phyloP scores from a whole-genome alignment of 495 filamentous ascomycete species.

The Mycothermus thermophilus region DNA sequence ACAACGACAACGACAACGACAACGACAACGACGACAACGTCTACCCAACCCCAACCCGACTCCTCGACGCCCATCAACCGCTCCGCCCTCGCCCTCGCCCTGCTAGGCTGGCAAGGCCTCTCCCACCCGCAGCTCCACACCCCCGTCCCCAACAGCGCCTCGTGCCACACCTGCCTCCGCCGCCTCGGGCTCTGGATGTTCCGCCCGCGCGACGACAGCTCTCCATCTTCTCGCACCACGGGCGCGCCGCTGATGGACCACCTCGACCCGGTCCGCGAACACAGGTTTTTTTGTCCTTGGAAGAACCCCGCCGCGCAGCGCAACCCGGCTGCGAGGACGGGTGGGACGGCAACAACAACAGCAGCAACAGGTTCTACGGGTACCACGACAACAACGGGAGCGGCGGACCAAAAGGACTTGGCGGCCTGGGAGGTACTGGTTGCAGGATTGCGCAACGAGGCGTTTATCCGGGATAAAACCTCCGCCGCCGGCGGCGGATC shows the following conservation, averaged over 20 bases:
- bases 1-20: conserved; percentile 10
- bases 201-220: conserved; percentile 41
- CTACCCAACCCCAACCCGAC: neutral
- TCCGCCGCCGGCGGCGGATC: neutral
- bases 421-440: conserved; percentile 34
- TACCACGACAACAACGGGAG: neutral
- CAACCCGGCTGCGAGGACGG: conserved; percentile 23
- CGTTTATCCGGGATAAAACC: conserved; percentile 26
- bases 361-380: neutral
- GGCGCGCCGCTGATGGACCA: conserved; percentile 47
- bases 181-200: conserved; percentile 92
- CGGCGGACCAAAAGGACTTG: conserved; percentile 21
- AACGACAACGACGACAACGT: conserved; percentile 4
- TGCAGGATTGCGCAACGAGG: conserved; percentile 31
- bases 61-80: conserved; percentile 33
- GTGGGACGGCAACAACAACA: neutral
- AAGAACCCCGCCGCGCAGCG: conserved; percentile 46
- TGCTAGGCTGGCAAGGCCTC: conserved; percentile 76
- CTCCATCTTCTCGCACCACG: conserved; percentile 34
- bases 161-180: conserved; percentile 74
- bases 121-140: conserved; percentile 42
- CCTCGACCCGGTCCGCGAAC: conserved; percentile 53
- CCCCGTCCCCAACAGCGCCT: conserved; percentile 48
- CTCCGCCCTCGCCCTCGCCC: conserved; percentile 56
- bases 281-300: conserved; percentile 77